Evolutionary conservation across 257 asterid genomes (phyloP), one percentile per base, ranked within the genome.

Genomic region (Verbascum thapsus): DNA sequence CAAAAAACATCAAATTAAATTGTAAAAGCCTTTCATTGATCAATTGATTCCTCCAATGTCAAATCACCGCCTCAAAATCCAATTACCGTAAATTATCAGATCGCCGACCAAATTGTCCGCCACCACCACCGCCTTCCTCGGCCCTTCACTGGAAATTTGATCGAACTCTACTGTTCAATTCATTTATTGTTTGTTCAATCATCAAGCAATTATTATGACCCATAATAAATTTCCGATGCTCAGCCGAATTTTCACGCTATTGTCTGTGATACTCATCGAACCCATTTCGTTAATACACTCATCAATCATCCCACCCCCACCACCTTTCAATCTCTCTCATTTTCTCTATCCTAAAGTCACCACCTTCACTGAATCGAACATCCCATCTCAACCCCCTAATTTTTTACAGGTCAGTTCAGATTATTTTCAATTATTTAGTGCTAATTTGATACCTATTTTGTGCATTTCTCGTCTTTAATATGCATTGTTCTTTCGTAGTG

Each of bases 261-360:
- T 67, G 30, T 64, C 71, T 48, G 45, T 70, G 52, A 22, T 74
- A 8, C 41, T 62, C 3, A 5, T 64, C 44, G 72, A 66, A 67
- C 69, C 53, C 68, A 64, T 63, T 57, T 17, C 66, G 13, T 68
- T 57, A 49, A 60, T 75, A 68, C 38, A 40, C 62, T 71, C 83
- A 10, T 67, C 81, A 16, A 68, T 66, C 62, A 60, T 54, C n/a
- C 73, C 74, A 7, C 68, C 85, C 18, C 47, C 85, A 22, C 69
- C 74, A 48, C 74, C 78, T 4, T 77, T 80, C 73, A 73, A 83
- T 53, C 52, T 79, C 40, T 77, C 86, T 45, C 83, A 80, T 63
- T 85, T 68, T 54, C 73, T 80, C 60, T 75, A 67, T 35, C 89
- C 89, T 13, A 77, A 61, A 70, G 69, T 72, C 77, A 70, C 74